A percentile compares a stretch with the other conserved stretches of the same genome.
Evolutionary conservation across 371 early-diverging fungal species (phyloP).

Genomic region (Syncephalastrum monosporum): DNA sequence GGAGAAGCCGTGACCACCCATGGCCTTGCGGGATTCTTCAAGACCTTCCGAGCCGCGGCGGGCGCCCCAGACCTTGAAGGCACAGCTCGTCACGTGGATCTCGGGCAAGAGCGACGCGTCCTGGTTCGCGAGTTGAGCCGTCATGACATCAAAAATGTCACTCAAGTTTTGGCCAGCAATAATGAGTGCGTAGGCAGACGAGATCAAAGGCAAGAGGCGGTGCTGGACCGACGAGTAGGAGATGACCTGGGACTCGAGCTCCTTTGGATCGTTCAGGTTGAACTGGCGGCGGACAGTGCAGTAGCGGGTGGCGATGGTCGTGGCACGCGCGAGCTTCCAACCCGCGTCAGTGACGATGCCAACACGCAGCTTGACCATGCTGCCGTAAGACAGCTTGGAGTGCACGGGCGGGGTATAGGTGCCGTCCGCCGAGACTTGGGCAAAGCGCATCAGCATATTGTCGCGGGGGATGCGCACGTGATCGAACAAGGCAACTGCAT

Average conservation of each 20-base stretch:
- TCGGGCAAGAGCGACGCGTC: conserved; percentile 63
- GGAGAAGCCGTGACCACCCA: conserved; percentile 86
- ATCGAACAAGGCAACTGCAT: conserved; percentile 62
- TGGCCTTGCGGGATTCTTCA: conserved; percentile 75
- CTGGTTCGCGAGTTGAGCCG: conserved; percentile 44
- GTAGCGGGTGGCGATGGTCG: conserved; percentile 73
- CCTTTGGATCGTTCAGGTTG: conserved; percentile 26
- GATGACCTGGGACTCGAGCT: conserved; percentile 68
- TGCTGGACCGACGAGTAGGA: conserved; percentile 74
- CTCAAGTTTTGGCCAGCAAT: conserved; percentile 57
- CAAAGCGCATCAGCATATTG: conserved; percentile 81
- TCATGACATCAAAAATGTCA: conserved; percentile 52
- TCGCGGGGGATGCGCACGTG: conserved; percentile 73
- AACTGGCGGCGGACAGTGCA: conserved; percentile 73
- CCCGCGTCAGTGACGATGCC: conserved; percentile 60
- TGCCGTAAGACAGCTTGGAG: conserved; percentile 71
- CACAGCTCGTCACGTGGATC: conserved; percentile 78
- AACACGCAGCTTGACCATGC: conserved; percentile 75
- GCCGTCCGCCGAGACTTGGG: conserved; percentile 67
- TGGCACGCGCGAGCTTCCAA: conserved; percentile 55
- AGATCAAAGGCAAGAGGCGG: conserved; percentile 71
- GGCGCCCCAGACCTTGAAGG: conserved; percentile 74
- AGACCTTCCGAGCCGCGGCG: conserved; percentile 69
- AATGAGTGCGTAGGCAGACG: conserved; percentile 65
- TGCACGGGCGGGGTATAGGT: conserved; percentile 53